These are phyloP conservation scores for Heritiera littoralis DNA, from an alignment of 345 rosid genomes.

Conservation along the genomic window DNA sequence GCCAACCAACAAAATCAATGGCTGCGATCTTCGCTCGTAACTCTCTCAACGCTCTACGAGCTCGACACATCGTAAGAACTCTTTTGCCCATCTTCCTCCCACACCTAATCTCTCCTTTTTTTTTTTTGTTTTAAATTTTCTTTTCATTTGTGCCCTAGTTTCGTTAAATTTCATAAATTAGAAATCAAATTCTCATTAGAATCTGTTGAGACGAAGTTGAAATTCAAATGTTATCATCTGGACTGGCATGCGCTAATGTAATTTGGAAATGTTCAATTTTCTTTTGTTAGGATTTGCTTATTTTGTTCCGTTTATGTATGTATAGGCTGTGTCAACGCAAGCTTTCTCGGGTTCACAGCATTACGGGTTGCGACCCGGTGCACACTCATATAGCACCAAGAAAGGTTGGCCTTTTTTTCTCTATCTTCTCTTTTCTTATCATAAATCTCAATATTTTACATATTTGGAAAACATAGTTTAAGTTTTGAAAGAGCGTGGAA, in stretches of 20 bases:
- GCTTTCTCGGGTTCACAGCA: constrained; percentile 50
- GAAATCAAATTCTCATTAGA: neutral
- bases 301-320: neutral
- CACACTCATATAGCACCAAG: constrained; percentile 58
- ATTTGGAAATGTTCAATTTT: constrained; percentile 6
- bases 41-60: constrained; percentile 63
- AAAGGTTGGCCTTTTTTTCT: constrained; percentile 44
- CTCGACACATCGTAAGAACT: constrained; percentile 60
- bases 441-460: neutral
- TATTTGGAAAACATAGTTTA: neutral
- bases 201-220: neutral
- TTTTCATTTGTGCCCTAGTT: neutral
- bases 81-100: constrained; percentile 14
- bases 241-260: neutral
- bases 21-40: constrained; percentile 84
- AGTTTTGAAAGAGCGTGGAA: neutral
- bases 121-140: neutral
- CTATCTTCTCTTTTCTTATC: neutral
- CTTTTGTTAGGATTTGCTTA: neutral
- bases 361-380: constrained; percentile 43
- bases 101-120: neutral
- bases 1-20: constrained; percentile 32
- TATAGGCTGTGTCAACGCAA: constrained; percentile 60
- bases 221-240: neutral
- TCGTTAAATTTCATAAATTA: neutral